These are phyloP conservation scores for Leishmania gerbilli DNA, from an alignment of 208 protist genomes.

Conservation along the genomic window DNA sequence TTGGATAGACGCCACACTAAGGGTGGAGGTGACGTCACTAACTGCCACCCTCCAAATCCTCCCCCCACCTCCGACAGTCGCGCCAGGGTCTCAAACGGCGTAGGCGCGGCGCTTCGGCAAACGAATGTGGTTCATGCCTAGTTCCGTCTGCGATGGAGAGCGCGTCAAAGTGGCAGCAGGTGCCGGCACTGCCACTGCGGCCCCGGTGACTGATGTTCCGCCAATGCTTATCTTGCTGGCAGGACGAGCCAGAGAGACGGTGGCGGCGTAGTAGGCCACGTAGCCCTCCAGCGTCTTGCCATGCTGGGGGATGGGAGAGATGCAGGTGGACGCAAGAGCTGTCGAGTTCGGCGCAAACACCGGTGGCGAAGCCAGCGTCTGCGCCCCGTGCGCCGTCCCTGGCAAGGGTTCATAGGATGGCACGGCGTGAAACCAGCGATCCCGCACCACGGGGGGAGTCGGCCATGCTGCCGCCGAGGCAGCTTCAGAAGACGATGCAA, in stretches of 20 bases:
- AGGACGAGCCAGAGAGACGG: conserved; percentile 6
- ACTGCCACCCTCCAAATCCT: background rate
- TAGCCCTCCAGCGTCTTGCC: conserved; percentile 47
- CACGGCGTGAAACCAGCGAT: conserved; percentile 76
- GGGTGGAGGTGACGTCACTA: background rate
- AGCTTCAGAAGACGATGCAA: background rate
- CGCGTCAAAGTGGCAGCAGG: background rate
- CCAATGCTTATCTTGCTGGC: background rate
- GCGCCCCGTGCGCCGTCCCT: conserved; percentile 55
- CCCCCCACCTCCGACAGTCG: background rate
- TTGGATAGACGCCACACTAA: background rate
- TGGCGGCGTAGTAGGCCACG: conserved; percentile 41
- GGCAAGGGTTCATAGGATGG: conserved; percentile 79
- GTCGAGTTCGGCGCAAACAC: conserved; percentile 49
- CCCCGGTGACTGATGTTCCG: background rate
- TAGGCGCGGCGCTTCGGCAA: conserved; percentile 42
- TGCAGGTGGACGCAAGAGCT: conserved; percentile 29
- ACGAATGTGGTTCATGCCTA: background rate
- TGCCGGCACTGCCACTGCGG: background rate
- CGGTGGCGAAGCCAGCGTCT: conserved; percentile 29
- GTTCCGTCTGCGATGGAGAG: background rate
- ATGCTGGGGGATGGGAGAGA: conserved; percentile 23
- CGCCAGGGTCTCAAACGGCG: conserved; percentile 6
- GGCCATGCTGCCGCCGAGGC: conserved; percentile 26
- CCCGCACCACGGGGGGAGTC: conserved; percentile 14